Base-by-base conservation (phyloP, 1,284 basidiomycete species). In the Marasmius oreades region DNA sequence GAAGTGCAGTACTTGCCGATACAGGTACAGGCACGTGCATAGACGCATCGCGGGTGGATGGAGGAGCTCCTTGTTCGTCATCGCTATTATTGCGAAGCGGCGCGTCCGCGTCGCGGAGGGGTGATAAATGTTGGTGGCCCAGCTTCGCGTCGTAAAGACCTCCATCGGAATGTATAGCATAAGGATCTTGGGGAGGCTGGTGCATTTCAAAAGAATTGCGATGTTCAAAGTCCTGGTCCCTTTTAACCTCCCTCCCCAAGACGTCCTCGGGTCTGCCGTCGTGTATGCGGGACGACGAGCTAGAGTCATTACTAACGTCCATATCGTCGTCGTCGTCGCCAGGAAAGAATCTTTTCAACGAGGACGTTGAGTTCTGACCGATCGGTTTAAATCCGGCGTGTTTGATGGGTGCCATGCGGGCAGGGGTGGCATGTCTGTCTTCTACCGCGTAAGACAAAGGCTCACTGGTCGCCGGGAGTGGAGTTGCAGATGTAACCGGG, bases 281-380 rank as follows among this genome's bases (percentile, higher is more conserved):
- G 37, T 52, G 51, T 6, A 45, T 45, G n/a, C 28, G 47, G 11
- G 45, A 44, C 20, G 33, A 28, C 6, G 23, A n/a, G 42, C 43
- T 37, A 16, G 57, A 46, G 43, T 55, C 50, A 18, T 51, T 47
- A 31, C 51, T 52, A n/a, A 39, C 14, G 31, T 73, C 73, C 62
- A 69, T 65, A 31, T 90, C 88, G 12, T 87, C 88, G 26, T 90
- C 88, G 26, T 90, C 88, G 51, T 85, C 84, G 0, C 78, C 80
- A 45, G 88, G 88, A 65, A 90, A 90, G 67, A 90, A 90, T 61
- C 76, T 78, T 66, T 84, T 86, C 44, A 90, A 72, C 2, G 85
- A 77, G 14, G 81, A 85, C 62, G 77, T 87, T 8, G 78, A 45
- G 69, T 66, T 59, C 59, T 76, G 73, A 2, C 75, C 78, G 37